Percentiles rank a stretch among this genome's conserved stretches.
Conservation (phyloP, 2,329 filamentous ascomycete genomes). For the Fusarium sp. region DNA sequence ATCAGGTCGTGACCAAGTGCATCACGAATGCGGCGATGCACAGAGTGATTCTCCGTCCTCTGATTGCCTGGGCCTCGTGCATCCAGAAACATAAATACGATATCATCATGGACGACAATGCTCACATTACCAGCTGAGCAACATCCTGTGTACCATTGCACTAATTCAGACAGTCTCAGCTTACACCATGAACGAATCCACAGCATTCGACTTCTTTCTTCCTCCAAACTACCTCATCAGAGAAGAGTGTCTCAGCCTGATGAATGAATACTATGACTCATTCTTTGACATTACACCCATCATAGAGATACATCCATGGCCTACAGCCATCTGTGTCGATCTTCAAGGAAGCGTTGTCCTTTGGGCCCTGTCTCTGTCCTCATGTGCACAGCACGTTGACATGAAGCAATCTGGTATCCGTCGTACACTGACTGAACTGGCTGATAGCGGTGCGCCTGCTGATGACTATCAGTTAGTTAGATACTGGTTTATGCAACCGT, state of each 20-base stretch:
- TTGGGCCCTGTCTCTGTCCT: slow-evolving; percentile 2
- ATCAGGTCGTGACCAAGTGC: neutral
- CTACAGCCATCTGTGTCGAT: slow-evolving; percentile 13
- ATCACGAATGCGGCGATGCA: neutral
- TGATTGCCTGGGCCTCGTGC: neutral
- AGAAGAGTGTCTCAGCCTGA: slow-evolving; percentile 1
- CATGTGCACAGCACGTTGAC: neutral
- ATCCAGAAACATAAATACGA: slow-evolving; percentile 11
- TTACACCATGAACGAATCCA: neutral
- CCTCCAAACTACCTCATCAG: slow-evolving; percentile 1
- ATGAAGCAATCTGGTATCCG: slow-evolving; percentile 7
- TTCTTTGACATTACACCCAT: neutral
- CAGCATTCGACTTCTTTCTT: neutral
- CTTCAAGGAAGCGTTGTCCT: neutral
- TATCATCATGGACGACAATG: neutral
- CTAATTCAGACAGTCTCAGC: neutral
- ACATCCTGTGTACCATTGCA: neutral
- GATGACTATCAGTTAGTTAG: slow-evolving; percentile 10
- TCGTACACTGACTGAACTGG: slow-evolving; percentile 15
- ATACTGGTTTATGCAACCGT: slow-evolving; percentile 1
- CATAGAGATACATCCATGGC: neutral
- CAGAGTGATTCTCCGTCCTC: neutral
- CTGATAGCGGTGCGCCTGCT: slow-evolving; percentile 19
- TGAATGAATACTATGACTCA: neutral
- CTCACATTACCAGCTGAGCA: neutral